Base-by-base conservation (phyloP, 306 rosid genomes). In the Luffa acutangula region DNA sequence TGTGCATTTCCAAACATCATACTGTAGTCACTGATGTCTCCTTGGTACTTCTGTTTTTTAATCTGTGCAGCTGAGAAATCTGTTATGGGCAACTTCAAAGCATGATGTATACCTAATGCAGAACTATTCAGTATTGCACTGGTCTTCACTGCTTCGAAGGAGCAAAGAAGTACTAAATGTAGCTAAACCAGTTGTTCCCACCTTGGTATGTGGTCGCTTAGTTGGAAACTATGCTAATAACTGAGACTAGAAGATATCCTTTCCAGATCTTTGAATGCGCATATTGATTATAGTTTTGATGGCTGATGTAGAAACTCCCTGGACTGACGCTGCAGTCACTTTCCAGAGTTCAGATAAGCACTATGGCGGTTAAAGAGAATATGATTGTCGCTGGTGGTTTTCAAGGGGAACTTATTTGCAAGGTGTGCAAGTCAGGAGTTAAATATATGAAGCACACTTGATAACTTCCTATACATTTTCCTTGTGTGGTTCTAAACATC, bases 31-130 rank as follows among this genome's bases (percentile, higher is more conserved):
- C 80, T 87, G 87, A 88, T 84, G 83, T 70, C 71, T 77, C 60
- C 70, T 21, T 33, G 52, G 20, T 54, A 56, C 72, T 74, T 78
- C 73, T 81, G 77, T 49, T 66, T 72, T 53, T 84, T 75, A 78
- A 33, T 72, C 43, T 41, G 41, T 82, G 94, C 84, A 95, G 98
- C 91, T 95, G 79, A 87, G 97, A 83, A 92, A 91, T 86, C 81
- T 95, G 87, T 75, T 92, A 84, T 92, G 97, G 97, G 91, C 98
- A 45, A 95, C 97, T 65, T 90, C 97, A 51, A 95, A 95, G 90
- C 97, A 95, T 74, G 98, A 95, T 83, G 93, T 90, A 25, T 95
- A 92, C 85, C 89, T 95, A 57, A 87, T 89, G 96, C 97, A 92
- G 86, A 95, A 90, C 90, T 92, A 89, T 79, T 91, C 98, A 31